Evolutionary conservation across 1,284 basidiomycete genomes (phyloP).

Genomic region (Earliella scabrosa): DNA sequence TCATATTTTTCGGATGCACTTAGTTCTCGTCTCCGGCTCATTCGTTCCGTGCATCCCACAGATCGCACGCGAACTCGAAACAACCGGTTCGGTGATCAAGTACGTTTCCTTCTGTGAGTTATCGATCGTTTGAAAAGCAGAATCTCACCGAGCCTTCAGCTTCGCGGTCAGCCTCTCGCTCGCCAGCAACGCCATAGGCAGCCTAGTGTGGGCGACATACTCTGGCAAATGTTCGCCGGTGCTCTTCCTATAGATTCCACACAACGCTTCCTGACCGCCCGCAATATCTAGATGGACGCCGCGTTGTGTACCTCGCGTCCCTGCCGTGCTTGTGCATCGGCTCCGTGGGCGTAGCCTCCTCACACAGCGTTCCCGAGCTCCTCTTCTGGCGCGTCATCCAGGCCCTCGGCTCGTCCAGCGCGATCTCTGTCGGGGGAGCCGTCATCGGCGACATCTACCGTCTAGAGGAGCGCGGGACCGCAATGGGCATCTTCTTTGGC

Average conservation of each 20-base stretch:
- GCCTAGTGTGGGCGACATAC: conserved; percentile 58
- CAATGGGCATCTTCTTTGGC: conserved; percentile 51
- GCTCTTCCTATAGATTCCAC: background rate
- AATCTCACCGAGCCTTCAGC: conserved; percentile 37
- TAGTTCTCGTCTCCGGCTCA: conserved; percentile 70
- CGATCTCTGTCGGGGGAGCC: conserved; percentile 51
- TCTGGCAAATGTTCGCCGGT: conserved; percentile 51
- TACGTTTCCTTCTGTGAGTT: conserved; percentile 27
- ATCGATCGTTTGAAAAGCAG: background rate
- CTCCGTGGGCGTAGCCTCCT: conserved; percentile 61
- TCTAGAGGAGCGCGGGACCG: conserved; percentile 49
- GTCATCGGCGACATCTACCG: conserved; percentile 55
- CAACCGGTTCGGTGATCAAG: conserved; percentile 60
- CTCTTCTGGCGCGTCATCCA: conserved; percentile 69
- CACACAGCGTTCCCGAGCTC: conserved; percentile 50
- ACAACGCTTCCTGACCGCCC: background rate
- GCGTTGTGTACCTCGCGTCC: conserved; percentile 62
- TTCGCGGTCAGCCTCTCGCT: conserved; percentile 50
- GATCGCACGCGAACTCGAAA: conserved; percentile 62
- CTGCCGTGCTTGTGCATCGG: conserved; percentile 65
- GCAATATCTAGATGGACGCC: conserved; percentile 55
- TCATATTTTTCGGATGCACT: too few relatives aligned
- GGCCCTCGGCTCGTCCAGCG: conserved; percentile 55
- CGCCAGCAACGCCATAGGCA: conserved; percentile 44
- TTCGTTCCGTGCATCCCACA: conserved; percentile 75